Conservation (phyloP, 768 basidiomycete genomes). For the Serendipita sp. region DNA sequence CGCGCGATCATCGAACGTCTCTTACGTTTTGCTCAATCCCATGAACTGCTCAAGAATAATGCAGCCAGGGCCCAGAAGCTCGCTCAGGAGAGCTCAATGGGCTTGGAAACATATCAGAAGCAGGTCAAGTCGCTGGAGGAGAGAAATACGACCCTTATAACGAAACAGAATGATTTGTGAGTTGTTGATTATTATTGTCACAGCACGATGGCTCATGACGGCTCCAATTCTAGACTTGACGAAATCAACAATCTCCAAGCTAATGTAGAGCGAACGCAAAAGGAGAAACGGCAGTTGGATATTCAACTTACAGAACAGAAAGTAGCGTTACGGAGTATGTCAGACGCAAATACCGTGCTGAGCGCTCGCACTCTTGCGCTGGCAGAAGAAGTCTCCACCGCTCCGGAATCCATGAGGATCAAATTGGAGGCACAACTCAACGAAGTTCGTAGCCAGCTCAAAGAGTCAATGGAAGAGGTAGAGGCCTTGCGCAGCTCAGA, state of each 20-base stretch:
- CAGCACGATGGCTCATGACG: slow-evolving; percentile 4
- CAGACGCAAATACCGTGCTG: slow-evolving; percentile 62
- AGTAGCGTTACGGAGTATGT: slow-evolving; percentile 54
- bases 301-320: slow-evolving; percentile 51
- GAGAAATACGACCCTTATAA: slow-evolving; percentile 37
- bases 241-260: slow-evolving; percentile 47
- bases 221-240: slow-evolving; percentile 33
- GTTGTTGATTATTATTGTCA: slow-evolving; percentile 15
- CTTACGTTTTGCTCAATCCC: slow-evolving; percentile 71
- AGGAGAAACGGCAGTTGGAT: slow-evolving; percentile 59
- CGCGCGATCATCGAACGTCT: slow-evolving; percentile 68
- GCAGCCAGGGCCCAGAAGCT: slow-evolving; percentile 84
- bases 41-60: slow-evolving; percentile 82
- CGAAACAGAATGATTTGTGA: slow-evolving; percentile 42
- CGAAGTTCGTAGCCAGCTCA: slow-evolving; percentile 43
- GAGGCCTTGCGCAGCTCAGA: slow-evolving; percentile 52
- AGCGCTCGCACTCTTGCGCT: slow-evolving; percentile 55
- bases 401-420: slow-evolving; percentile 39
- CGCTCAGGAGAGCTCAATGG: slow-evolving; percentile 61
- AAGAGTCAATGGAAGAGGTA: slow-evolving; percentile 50
- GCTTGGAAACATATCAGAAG: slow-evolving; percentile 80
- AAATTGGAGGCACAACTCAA: slow-evolving; percentile 50
- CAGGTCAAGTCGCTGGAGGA: slow-evolving; percentile 72
- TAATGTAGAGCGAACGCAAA: slow-evolving; percentile 38
- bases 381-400: slow-evolving; percentile 48